Evolutionary conservation across 306 rosid genomes (phyloP), one percentile per base, ranked within the genome.

Genomic region (Acacia melanoxylon): DNA sequence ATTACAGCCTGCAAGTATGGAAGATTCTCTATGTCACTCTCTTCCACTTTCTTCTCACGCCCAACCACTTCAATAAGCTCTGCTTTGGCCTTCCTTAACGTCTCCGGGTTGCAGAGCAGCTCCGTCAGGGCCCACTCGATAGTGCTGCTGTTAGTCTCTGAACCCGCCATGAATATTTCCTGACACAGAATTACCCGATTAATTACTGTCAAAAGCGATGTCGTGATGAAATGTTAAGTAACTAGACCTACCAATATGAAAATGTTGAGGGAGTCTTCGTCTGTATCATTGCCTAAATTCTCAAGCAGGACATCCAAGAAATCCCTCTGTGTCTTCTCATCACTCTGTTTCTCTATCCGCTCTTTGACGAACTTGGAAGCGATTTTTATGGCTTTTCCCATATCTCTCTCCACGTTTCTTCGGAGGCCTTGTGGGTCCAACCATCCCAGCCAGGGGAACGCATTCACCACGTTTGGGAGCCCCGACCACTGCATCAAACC

Each of bases 211-310:
- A n/a, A 61, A 61, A 24, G 25, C 14, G 14, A 58, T 37, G 8
- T 6, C 22, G 63, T 2, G 27, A 54, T 2, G 63, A n/a, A 9
- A 10, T 24, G 16, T 12, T 14, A 48, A 17, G 2, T 17, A 1
- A 17, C 10, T 4, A 42, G 15, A 41, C 52, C 13, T 85, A 90
- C 95, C 81, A 88, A 78, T 22, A 92, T 83, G 59, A 89, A 88
- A 44, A 91, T 67, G 81, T 88, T 91, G 82, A 89, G 79, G 44
- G 74, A 13, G 5, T 40, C 52, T 41, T 0, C 10, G 22, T 11
- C n/a, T 8, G 41, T 35, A 11, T 71, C 51, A 29, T 4, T 16
- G 14, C 2, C 75, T 24, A 24, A 22, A 8, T 25, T 37, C 22
- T 72, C 59, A 7, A 72, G 76, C 76, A 72, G 29, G 59, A 72